phyloP scores from a whole-genome alignment of 352 stramenopile genomes.

The Pythium grandisporangium region DNA sequence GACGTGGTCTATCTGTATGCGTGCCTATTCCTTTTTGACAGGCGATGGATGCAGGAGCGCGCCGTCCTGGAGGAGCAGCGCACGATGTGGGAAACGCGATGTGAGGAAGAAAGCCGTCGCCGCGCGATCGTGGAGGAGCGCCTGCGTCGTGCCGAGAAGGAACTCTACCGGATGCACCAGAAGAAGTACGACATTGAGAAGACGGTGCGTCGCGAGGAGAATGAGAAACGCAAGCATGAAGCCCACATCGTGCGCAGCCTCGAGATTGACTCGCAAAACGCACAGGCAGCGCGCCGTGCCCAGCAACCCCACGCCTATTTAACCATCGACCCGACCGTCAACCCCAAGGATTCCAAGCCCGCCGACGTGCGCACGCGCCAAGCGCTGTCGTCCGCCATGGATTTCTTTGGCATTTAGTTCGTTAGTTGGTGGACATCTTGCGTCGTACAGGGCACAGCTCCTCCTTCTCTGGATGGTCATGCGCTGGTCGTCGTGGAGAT shows the following conservation, averaged over 20 bases:
- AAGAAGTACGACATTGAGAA: conserved; percentile 88
- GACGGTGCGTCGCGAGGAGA: conserved; percentile 72
- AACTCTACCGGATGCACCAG: conserved; percentile 86
- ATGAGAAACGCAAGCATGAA: conserved; percentile 81
- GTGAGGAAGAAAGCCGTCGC: conserved; percentile 62
- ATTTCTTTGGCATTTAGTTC: conserved; percentile 81
- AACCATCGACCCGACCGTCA: conserved; percentile 17
- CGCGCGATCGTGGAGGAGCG: conserved; percentile 69
- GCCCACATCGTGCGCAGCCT: conserved; percentile 74
- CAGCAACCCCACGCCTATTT: conserved; percentile 22
- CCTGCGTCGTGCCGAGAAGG: conserved; percentile 73
- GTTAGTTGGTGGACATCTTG: too few species aligned
- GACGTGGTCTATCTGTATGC: conserved; percentile 1
- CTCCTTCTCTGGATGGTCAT: too few species aligned
- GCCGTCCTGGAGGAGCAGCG: conserved; percentile 47
- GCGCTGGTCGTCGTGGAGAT: too few species aligned
- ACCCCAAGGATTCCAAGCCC: conserved; percentile 76
- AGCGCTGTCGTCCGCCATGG: conserved; percentile 76
- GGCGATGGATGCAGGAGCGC: conserved; percentile 64
- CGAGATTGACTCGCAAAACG: conserved; percentile 55
- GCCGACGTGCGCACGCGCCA: conserved; percentile 64
- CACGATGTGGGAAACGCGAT: conserved; percentile 61
- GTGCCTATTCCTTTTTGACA: conserved; percentile 10
- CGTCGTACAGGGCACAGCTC: too few species aligned
- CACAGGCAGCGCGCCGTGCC: conserved; percentile 13